Percentiles rank a stretch among this genome's conserved stretches.
These are phyloP conservation scores for Puccinia hordei DNA, from an alignment of 1,284 basidiomycete genomes.

Conservation along the genomic window DNA sequence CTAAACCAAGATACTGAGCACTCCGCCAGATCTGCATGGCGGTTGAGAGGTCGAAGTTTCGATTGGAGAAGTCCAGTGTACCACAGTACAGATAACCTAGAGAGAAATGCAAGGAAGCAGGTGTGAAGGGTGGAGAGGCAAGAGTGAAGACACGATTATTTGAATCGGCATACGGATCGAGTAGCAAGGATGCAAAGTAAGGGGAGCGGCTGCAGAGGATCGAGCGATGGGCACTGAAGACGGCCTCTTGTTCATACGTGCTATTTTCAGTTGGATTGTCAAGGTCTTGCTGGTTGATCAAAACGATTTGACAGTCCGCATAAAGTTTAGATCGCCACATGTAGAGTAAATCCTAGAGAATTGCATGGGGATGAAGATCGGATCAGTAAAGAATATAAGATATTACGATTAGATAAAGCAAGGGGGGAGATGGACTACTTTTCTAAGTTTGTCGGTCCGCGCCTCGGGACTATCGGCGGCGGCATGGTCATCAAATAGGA, in stretches of 20 bases:
- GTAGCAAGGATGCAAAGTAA: slow-evolving; percentile 77
- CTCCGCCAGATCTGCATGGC: slow-evolving; percentile 85
- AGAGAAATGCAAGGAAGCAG: slow-evolving; percentile 89
- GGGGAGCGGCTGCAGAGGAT: slow-evolving; percentile 83
- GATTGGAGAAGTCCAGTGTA: slow-evolving; percentile 85
- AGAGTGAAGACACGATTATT: slow-evolving; percentile 67
- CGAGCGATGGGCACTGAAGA: slow-evolving; percentile 89
- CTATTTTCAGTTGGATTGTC: slow-evolving; percentile 32
- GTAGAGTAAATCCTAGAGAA: slow-evolving; percentile 78
- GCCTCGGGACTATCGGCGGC: slow-evolving; percentile 46
- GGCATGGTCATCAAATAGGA: slow-evolving; percentile 67
- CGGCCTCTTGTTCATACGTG: slow-evolving; percentile 61
- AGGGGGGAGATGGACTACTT: slow-evolving; percentile 18
- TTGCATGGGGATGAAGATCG: neutral
- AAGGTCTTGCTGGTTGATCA: slow-evolving; percentile 50
- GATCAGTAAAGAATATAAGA: too few species aligned
- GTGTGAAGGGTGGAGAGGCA: slow-evolving; percentile 90
- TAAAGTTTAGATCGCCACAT: slow-evolving; percentile 94
- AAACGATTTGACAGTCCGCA: slow-evolving; percentile 79
- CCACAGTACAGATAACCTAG: slow-evolving; percentile 93
- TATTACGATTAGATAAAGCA: too few species aligned
- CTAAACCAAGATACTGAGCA: slow-evolving; percentile 76
- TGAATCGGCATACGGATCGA: slow-evolving; percentile 61
- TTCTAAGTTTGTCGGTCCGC: slow-evolving; percentile 43
- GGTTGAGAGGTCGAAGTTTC: slow-evolving; percentile 87